Evolutionary conservation across 345 rosid genomes (phyloP).

Genomic region (Chamaenerion angustifolium): DNA sequence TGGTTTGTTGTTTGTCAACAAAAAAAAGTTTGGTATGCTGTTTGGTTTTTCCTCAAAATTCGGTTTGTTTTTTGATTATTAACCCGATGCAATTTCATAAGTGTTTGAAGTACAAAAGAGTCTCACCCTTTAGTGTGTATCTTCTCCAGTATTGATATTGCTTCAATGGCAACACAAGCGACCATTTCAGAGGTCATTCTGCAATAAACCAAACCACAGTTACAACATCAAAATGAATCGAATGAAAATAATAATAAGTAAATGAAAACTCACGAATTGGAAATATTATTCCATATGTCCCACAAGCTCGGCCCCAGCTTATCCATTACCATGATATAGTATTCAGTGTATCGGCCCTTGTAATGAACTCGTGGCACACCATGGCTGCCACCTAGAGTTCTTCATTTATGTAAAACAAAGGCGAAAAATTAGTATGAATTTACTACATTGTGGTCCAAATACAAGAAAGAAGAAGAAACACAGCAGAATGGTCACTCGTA

Average conservation of each 20-base stretch:
- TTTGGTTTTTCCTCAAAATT: too few relatives aligned
- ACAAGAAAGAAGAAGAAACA: not conserved
- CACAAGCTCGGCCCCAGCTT: conserved; percentile 81
- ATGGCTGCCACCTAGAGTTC: conserved; percentile 78
- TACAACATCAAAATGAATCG: not conserved
- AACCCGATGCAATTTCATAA: too few relatives aligned
- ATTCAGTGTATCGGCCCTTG: conserved; percentile 76
- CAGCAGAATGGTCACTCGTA: conserved; percentile 42
- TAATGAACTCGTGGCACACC: conserved; percentile 81
- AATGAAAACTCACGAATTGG: conserved; percentile 36
- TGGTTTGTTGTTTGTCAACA: too few relatives aligned
- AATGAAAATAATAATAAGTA: not conserved
- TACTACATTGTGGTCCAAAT: not conserved
- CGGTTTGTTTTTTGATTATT: too few relatives aligned
- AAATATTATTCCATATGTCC: conserved; percentile 70
- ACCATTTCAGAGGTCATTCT: conserved; percentile 85
- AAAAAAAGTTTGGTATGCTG: too few relatives aligned
- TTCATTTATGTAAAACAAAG: conserved; percentile 14
- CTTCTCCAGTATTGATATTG: conserved; percentile 80
- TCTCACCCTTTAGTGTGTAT: conserved; percentile 80
- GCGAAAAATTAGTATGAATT: not conserved
- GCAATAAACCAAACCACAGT: not conserved
- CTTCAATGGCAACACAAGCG: conserved; percentile 86
- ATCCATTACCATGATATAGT: conserved; percentile 93
- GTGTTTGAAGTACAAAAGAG: not conserved